A percentile compares a stretch with the other conserved stretches of the same genome.
Conservation (phyloP, 257 asterid genomes). For the Capsicum chinense region DNA sequence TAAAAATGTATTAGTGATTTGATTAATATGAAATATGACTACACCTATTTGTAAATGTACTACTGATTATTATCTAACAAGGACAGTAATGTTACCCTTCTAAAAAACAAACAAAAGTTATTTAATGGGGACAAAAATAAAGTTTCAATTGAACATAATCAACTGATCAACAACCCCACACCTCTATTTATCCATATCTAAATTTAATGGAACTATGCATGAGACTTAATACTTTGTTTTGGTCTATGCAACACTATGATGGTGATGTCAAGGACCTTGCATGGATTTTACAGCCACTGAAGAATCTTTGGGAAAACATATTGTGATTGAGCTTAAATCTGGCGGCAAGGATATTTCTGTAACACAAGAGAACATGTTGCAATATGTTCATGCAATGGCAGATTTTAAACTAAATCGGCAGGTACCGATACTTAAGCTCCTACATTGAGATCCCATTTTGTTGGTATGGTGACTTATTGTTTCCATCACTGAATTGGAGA, state of each 20-base stretch:
- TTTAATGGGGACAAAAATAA: conserved; percentile 7
- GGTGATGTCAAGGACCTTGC: conserved; percentile 82
- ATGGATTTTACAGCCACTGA: conserved; percentile 93
- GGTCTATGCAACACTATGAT: conserved; percentile 74
- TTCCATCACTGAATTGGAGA: conserved; percentile 57
- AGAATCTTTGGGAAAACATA: conserved; percentile 77
- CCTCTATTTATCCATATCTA: background rate
- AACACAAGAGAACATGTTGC: conserved; percentile 92
- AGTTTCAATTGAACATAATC: background rate
- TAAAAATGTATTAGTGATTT: background rate
- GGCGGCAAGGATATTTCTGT: conserved; percentile 86
- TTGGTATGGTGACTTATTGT: conserved; percentile 43
- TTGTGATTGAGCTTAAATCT: conserved; percentile 83
- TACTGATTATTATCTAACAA: background rate
- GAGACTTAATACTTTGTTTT: conserved; percentile 11
- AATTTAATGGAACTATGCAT: conserved; percentile 5
- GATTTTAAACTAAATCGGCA: conserved; percentile 95
- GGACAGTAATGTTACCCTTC: background rate
- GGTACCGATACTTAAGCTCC: conserved; percentile 51
- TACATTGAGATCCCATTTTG: conserved; percentile 27
- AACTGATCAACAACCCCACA: background rate
- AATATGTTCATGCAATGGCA: conserved; percentile 94
- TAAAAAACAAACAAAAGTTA: background rate
- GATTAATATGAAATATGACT: background rate
- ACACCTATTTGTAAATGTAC: background rate